Conservation (phyloP, 495 filamentous ascomycete species). For the Daldinia concentrica region DNA sequence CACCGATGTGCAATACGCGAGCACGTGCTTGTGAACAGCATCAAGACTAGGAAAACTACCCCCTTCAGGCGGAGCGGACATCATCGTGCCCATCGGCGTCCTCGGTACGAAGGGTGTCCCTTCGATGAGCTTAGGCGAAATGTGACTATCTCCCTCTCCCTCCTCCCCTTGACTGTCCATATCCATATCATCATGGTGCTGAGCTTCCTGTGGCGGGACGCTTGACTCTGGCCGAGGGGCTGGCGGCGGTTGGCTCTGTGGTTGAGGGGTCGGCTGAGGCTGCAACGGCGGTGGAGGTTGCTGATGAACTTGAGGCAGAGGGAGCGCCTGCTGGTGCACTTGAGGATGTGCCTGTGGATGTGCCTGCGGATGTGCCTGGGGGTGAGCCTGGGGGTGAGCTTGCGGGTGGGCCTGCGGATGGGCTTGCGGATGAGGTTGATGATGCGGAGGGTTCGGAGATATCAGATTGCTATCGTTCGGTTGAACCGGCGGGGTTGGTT, state of each 20-base stretch:
- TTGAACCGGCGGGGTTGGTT: slow-evolving; percentile 43
- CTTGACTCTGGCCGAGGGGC: slow-evolving; percentile 50
- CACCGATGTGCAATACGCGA: slow-evolving; percentile 63
- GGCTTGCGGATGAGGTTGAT: slow-evolving; percentile 47
- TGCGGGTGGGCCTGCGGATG: slow-evolving; percentile 48
- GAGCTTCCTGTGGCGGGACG: slow-evolving; percentile 46
- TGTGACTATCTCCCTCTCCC: slow-evolving; percentile 50
- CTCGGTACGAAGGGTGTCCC: slow-evolving; percentile 55
- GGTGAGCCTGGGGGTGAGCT: slow-evolving; percentile 30
- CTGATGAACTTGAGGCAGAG: slow-evolving; percentile 56
- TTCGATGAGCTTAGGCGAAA: slow-evolving; percentile 57
- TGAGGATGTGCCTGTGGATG: slow-evolving; percentile 52
- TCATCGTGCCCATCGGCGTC: slow-evolving; percentile 57
- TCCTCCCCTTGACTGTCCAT: slow-evolving; percentile 51
- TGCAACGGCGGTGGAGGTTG: slow-evolving; percentile 42
- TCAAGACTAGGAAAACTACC: slow-evolving; percentile 65
- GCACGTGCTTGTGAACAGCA: slow-evolving; percentile 61
- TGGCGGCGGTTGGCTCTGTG: slow-evolving; percentile 39
- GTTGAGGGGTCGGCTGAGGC: slow-evolving; percentile 43
- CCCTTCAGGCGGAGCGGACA: slow-evolving; percentile 64
- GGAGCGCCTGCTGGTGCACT: slow-evolving; percentile 47
- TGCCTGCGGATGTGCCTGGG: slow-evolving; percentile 52
- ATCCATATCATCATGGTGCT: slow-evolving; percentile 57
- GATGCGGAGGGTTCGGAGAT: slow-evolving; percentile 44
- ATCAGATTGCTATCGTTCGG: slow-evolving; percentile 45